These are phyloP conservation scores for Oryza nivara DNA, from an alignment of 176 grass and related monocot genomes.

Conservation along the genomic window DNA sequence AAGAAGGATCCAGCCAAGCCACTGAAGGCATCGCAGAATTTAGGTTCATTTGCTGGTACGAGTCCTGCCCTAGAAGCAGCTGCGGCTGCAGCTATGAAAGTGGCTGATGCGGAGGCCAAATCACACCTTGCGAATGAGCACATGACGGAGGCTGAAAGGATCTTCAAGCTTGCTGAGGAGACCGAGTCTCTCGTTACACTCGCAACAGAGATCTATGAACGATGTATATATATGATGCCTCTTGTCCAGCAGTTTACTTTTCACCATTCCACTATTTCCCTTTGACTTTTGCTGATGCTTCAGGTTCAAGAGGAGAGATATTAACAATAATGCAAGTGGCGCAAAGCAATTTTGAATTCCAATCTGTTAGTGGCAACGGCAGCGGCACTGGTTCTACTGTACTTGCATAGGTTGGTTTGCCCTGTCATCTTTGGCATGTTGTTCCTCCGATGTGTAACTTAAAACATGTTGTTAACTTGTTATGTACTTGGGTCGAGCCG, in stretches of 20 bases:
- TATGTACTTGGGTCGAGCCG: neutral
- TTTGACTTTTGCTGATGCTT: constrained; percentile 30
- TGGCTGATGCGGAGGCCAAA: constrained; percentile 88
- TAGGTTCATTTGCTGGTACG: constrained; percentile 5
- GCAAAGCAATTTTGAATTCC: constrained; percentile 30
- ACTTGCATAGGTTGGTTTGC: constrained; percentile 29
- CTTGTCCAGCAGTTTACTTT: neutral
- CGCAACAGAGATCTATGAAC: constrained; percentile 65
- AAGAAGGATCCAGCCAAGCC: constrained; percentile 66
- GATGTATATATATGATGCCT: constrained; percentile 68
- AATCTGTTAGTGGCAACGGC: neutral
- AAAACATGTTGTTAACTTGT: neutral
- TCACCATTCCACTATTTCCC: neutral
- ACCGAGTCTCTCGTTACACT: constrained; percentile 63
- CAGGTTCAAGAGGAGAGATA: constrained; percentile 65
- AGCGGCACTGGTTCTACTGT: constrained; percentile 25
- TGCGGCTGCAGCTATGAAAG: constrained; percentile 60
- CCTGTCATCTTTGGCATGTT: neutral
- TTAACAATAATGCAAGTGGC: constrained; percentile 43
- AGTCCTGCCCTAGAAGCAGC: constrained; percentile 61
- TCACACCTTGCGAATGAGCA: constrained; percentile 75
- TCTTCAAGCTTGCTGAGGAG: constrained; percentile 71
- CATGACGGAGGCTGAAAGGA: constrained; percentile 73
- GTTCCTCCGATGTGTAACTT: constrained; percentile 35
- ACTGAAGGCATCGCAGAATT: constrained; percentile 43